These are phyloP conservation scores for Colletotrichum cordylinicola DNA, from an alignment of 2,329 filamentous ascomycete species.

Conservation along the genomic window DNA sequence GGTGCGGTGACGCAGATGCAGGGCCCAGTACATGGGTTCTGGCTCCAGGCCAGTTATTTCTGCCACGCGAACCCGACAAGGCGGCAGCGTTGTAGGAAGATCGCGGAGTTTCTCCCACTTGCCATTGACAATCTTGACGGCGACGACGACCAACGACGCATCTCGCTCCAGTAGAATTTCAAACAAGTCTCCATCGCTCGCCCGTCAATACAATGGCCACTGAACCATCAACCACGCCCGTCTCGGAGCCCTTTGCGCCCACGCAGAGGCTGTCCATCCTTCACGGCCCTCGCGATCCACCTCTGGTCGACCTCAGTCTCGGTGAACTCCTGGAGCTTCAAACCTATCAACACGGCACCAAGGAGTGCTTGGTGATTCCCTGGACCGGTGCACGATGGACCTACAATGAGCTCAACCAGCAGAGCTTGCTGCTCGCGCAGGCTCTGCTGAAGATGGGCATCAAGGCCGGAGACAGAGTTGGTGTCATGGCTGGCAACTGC, in stretches of 20 bases:
- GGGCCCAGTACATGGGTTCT: not conserved
- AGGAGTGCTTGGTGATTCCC: conserved; percentile 75
- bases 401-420: conserved; percentile 68
- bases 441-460: conserved; percentile 73
- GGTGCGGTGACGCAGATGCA: conserved; percentile 20
- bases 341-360: conserved; percentile 66
- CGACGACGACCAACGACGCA: not conserved
- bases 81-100: not conserved
- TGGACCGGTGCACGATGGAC: conserved; percentile 81
- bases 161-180: not conserved
- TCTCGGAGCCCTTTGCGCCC: conserved; percentile 29
- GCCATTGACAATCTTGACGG: not conserved
- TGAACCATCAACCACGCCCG: conserved; percentile 31
- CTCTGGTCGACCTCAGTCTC: conserved; percentile 73
- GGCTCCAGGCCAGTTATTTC: conserved; percentile 8
- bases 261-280: conserved; percentile 62
- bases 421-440: conserved; percentile 66
- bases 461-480: conserved; percentile 71
- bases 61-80: not conserved
- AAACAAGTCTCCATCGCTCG: not conserved
- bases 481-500: conserved; percentile 80
- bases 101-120: not conserved
- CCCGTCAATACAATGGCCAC: conserved; percentile 30
- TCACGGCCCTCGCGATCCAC: conserved; percentile 71
- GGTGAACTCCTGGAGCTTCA: conserved; percentile 77